These are phyloP conservation scores for Hortiboletus campestris DNA, from an alignment of 768 basidiomycete genomes.

Conservation along the genomic window DNA sequence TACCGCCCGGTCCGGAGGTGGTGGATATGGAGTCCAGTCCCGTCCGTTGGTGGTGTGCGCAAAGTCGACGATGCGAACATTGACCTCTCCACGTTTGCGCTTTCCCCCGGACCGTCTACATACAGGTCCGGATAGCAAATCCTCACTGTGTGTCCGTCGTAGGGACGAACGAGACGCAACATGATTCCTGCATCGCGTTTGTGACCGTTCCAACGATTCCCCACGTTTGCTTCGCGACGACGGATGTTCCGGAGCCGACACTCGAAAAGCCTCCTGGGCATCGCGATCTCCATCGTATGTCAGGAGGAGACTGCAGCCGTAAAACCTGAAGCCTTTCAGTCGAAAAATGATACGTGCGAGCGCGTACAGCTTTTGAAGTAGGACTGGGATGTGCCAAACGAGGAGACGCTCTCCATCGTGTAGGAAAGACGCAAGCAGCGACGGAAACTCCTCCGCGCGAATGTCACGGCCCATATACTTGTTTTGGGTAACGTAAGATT, in stretches of 20 bases:
- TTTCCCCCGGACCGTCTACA: slow-evolving; percentile 61
- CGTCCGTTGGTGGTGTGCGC: slow-evolving; percentile 96
- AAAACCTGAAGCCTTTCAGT: slow-evolving; percentile 95
- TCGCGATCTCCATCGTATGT: slow-evolving; percentile 97
- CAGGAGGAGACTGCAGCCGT: slow-evolving; percentile 93
- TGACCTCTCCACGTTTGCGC: slow-evolving; percentile 85
- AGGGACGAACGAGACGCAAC: slow-evolving; percentile 45
- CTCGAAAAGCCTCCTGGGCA: slow-evolving; percentile 72
- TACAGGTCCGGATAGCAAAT: slow-evolving; percentile 66
- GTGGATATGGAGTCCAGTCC: slow-evolving; percentile 77
- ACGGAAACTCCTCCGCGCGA: slow-evolving; percentile 78
- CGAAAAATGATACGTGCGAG: slow-evolving; percentile 88
- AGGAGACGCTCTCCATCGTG: slow-evolving; percentile 80
- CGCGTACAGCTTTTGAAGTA: slow-evolving; percentile 91
- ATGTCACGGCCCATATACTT: slow-evolving; percentile 96
- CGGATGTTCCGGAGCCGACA: slow-evolving; percentile 60
- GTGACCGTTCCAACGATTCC: slow-evolving; percentile 69
- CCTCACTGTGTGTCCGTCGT: slow-evolving; percentile 78
- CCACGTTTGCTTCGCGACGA: slow-evolving; percentile 69
- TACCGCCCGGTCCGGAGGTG: slow-evolving; percentile 38
- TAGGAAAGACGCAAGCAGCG: slow-evolving; percentile 80
- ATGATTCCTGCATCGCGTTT: slow-evolving; percentile 40
- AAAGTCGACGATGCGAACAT: slow-evolving; percentile 96
- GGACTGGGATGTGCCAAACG: slow-evolving; percentile 86
- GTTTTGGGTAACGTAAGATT: slow-evolving; percentile 89